Evolutionary conservation across 2,329 filamentous ascomycete genomes (phyloP), one percentile per base, ranked within the genome.

Genomic region (Davidsoniella neocaledoniae): DNA sequence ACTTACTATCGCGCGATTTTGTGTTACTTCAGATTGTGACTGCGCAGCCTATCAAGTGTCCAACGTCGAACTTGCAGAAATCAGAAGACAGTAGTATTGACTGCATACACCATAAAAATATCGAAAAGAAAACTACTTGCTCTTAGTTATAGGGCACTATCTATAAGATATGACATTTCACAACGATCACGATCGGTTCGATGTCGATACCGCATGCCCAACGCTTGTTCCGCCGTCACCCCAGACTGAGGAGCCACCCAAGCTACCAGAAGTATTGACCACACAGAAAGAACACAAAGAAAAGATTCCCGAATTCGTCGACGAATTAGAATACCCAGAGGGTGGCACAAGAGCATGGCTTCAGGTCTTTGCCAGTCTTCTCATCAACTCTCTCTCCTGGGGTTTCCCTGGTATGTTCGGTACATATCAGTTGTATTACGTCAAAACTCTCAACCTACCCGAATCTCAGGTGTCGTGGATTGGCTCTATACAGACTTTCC

Each of bases 391-490:
- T 48, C 58, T 75, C 51, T 65, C 70, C 4, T 74, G 71, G 68
- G 72, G 72, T 48, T 70, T 68, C 48, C 64, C 68, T 2, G 61
- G 66, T 4, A 65, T 68, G 2, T 76, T 72, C 54, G 72, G 66
- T 49, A 68, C 70, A 57, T 72, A 85, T 50, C 72, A 75, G 57
- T 61, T 79, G 5, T 63, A 71, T 61, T 67, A 67, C 53, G 61
- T 60, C n/a, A 57, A 64, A 29, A 58, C 57, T 7, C 56, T 67
- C n/a, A 53, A 56, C 12, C 57, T 66, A 4, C 60, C 63, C 0
- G 56, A 60, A 12, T 59, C 64, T 4, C 61, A 66, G 47, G 58
- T 66, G 8, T 64, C 65, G 3, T 68, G 65, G 70, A 67, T 73
- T 49, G 70, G 71, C 40, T 71, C 68, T 10, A 58, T 72, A 2